These are phyloP conservation scores for Leccinum solheimii DNA, from an alignment of 1,284 basidiomycete genomes.

Conservation along the genomic window DNA sequence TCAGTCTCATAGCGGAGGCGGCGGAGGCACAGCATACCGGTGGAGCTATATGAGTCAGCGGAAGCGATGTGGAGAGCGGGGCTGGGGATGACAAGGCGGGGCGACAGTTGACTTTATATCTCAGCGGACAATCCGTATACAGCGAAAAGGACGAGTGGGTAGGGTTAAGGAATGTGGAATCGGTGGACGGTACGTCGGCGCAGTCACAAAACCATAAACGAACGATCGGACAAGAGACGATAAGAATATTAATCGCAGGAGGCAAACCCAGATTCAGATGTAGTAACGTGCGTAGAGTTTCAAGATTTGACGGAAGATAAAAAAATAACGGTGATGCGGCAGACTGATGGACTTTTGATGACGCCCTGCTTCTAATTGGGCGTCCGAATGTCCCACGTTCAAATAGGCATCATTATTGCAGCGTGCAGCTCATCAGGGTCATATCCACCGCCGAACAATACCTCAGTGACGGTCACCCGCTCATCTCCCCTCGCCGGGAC, in stretches of 20 bases:
- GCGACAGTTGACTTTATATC: conserved; percentile 28
- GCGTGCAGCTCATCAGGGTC: background rate
- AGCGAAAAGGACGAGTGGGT: conserved; percentile 5
- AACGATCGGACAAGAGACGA: conserved; percentile 36
- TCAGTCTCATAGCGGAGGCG: conserved; percentile 9
- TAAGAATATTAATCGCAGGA: conserved; percentile 25
- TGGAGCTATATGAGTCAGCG: conserved; percentile 1
- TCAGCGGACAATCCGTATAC: conserved; percentile 15
- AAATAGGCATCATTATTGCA: background rate
- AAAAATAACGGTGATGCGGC: conserved; percentile 15
- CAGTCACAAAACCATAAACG: conserved; percentile 33
- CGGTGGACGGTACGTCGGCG: conserved; percentile 13
- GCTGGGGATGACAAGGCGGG: conserved; percentile 14
- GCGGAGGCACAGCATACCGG: conserved; percentile 20
- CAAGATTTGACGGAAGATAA: conserved; percentile 29
- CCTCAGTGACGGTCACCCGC: background rate
- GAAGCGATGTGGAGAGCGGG: conserved; percentile 7
- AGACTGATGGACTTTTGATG: conserved; percentile 15
- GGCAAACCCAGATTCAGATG: conserved; percentile 8
- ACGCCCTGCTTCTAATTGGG: background rate
- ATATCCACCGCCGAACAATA: background rate
- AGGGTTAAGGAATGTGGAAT: conserved; percentile 18
- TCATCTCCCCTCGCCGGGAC: background rate
- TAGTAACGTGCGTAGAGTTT: conserved; percentile 14
- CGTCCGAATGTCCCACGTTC: conserved; percentile 10